Conservation (phyloP, 306 rosid genomes). For the Argentina anserina region DNA sequence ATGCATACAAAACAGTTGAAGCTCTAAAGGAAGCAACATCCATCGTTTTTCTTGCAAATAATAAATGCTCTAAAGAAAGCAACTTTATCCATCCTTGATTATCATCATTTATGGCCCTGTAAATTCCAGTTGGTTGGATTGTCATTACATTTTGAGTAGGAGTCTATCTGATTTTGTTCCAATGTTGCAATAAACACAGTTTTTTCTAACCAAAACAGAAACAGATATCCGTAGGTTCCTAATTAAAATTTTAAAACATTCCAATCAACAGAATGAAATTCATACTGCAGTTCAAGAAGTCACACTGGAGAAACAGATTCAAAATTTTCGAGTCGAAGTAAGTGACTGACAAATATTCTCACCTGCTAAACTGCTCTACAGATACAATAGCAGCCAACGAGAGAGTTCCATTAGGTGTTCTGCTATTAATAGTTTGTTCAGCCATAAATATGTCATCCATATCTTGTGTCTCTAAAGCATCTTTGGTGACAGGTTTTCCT, state of each 20-base stretch:
- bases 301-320: background rate
- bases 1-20: conserved; percentile 30
- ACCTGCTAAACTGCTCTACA: conserved; percentile 99
- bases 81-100: background rate
- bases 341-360: conserved; percentile 21
- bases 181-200: background rate
- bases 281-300: background rate
- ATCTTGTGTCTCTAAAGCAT: conserved; percentile 39
- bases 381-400: conserved; percentile 79
- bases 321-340: conserved; percentile 1
- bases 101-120: background rate
- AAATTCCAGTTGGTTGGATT: background rate
- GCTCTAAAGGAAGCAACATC: conserved; percentile 10
- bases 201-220: background rate
- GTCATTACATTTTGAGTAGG: background rate
- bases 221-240: too few species aligned
- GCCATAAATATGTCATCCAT: conserved; percentile 70
- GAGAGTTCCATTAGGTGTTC: conserved; percentile 64
- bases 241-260: background rate
- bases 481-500: conserved; percentile 45
- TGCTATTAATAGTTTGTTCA: conserved; percentile 68
- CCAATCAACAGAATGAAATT: background rate
- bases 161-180: background rate
- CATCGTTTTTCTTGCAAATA: conserved; percentile 3
- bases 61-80: background rate